phyloP scores from a whole-genome alignment of 2,329 filamentous ascomycete species.

The Xylariaceae sp. region DNA sequence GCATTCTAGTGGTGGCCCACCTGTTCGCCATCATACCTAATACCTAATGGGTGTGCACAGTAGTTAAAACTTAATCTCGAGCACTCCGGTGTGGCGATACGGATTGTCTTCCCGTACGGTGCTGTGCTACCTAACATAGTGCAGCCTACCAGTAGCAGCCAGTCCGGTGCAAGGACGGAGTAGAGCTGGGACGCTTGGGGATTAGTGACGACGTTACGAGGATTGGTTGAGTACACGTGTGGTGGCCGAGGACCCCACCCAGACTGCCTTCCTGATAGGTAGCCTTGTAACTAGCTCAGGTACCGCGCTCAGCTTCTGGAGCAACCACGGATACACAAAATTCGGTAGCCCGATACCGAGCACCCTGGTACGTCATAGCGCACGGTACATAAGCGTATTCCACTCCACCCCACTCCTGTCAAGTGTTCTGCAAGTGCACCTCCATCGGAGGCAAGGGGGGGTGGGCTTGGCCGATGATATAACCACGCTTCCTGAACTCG shows the following conservation, averaged over 20 bases:
- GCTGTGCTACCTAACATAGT: neutral
- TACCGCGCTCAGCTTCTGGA: neutral
- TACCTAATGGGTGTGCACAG: too few relatives aligned
- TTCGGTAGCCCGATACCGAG: neutral
- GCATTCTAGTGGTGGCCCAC: too few relatives aligned
- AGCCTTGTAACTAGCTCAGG: constrained; percentile 1
- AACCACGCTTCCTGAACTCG: too few relatives aligned
- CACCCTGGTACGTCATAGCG: too few relatives aligned
- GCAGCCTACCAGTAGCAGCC: neutral
- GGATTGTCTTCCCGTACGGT: too few relatives aligned
- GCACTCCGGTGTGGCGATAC: neutral
- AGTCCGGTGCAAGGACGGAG: neutral
- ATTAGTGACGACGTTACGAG: neutral
- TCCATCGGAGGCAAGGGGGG: too few relatives aligned
- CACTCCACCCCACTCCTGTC: too few relatives aligned
- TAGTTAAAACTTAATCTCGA: too few relatives aligned
- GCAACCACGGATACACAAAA: neutral
- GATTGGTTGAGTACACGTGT: neutral
- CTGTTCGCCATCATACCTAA: neutral
- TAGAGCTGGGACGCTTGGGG: neutral
- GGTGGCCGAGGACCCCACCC: too few relatives aligned
- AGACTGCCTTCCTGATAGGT: neutral
- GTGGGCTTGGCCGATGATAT: too few relatives aligned
- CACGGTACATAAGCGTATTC: too few relatives aligned
- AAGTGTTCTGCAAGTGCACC: too few relatives aligned